Conservation (phyloP, 169 alveolate species). For the Eimeria brunetti region DNA sequence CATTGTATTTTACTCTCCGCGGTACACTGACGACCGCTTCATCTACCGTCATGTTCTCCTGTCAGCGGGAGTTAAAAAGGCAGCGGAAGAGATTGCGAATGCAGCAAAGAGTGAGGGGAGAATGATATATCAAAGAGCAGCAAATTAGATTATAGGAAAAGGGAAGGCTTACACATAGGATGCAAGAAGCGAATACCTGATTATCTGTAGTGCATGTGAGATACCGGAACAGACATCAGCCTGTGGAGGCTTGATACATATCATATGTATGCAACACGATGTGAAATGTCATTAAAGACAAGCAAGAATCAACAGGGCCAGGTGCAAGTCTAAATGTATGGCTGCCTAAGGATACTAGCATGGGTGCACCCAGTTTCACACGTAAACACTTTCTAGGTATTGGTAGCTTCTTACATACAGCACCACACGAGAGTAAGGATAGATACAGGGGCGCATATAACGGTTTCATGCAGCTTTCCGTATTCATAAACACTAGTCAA, state of each 20-base stretch:
- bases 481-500: not conserved
- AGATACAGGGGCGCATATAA: not conserved
- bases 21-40: conserved; percentile 90
- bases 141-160: not conserved
- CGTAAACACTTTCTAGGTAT: not conserved
- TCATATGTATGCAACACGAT: not conserved
- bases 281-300: not conserved
- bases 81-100: conserved; percentile 85
- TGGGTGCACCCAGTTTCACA: not conserved
- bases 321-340: not conserved
- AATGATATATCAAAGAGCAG: not conserved
- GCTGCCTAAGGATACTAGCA: not conserved
- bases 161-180: not conserved
- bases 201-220: conserved; percentile 5
- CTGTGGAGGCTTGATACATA: not conserved
- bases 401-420: not conserved
- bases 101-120: conserved; percentile 37
- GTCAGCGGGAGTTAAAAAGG: conserved; percentile 88
- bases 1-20: conserved; percentile 91
- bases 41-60: conserved; percentile 90
- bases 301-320: not conserved
- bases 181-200: not conserved
- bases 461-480: not conserved
- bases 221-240: not conserved
- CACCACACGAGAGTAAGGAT: not conserved